Evolutionary conservation across 441 rosid species (phyloP), one percentile per base, ranked within the genome.

Genomic region (Gossypium gossypioides): DNA sequence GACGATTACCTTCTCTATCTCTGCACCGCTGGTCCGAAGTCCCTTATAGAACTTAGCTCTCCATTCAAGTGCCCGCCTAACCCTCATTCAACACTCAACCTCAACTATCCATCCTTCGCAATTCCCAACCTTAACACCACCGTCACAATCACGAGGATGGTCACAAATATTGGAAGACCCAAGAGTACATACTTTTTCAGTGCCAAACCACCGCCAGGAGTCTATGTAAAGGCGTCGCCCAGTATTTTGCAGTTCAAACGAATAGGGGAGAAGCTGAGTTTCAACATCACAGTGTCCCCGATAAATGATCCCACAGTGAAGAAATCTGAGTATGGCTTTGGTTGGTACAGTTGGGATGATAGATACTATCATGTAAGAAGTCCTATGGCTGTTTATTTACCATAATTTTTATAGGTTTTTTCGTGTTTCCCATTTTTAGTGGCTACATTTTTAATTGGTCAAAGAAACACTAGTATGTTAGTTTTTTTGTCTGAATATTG

Each of bases 341-440:
- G 97, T 2, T 89, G 86, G 89, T 91, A 81, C 54, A 80, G 79
- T 54, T 91, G 91, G 90, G 74, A 78, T 9, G 86, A 89, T 77
- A 79, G 80, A 3, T 27, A 71, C 63, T 89, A 88, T 68, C 40
- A 25, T 40, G 98, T 89, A 13, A 84, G 82, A 77, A 92, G 98
- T 82, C 93, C 95, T 2, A 70, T 88, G 46, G 93, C 85, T 4
- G 74, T 89, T 9, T 85, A 90, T 24, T 72, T 86, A 42, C 84
- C 81, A 13, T 86, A 78, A 74, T 19, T 56, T 51, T 16, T 74
- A 34, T 40, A 19, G 19, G 1, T 1, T 2, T 8, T 3, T 48
- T 48, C 4, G 52, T 1, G 5, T 50, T 50, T 18, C 19, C 16
- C 18, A n/a, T 50, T 48, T 27, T 27, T 27, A 27, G 32, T 27